Evolutionary conservation across 2,329 filamentous ascomycete genomes (phyloP), one percentile per base, ranked within the genome.

Genomic region (Lomentospora prolificans): DNA sequence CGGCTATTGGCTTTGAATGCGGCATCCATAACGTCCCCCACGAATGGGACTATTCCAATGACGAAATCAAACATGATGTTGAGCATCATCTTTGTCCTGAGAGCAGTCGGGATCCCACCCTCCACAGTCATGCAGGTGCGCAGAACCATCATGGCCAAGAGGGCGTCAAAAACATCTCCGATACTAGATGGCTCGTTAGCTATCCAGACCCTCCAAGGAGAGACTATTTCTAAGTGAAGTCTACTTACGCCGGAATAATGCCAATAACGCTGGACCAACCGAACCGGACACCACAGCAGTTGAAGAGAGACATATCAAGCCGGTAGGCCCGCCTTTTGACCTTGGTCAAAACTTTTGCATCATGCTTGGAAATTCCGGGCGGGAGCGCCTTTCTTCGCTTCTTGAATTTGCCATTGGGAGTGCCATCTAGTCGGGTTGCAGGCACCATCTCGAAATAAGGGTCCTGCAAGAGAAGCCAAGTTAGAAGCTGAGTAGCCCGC

Each of bases 241-340:
- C n/a, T n/a, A 79, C 87, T 77, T 78, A 90, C 81, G 81, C 81
- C 62, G 94, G 94, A 55, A 97, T 70, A 6, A 97, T 67, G 12
- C 86, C 94, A 63, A 97, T 89, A 57, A 96, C 80, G 63, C 86
- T 87, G 53, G 88, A 83, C 90, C 90, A 96, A 55, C 94, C 94
- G 66, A 97, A 91, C 57, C 85, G 82, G 58, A 95, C 79, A 46
- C 90, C 90, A 60, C 87, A 81, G 65, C 89, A 81, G 65, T 81
- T 90, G 74, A 92, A 95, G 4, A 96, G 80, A 56, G 80, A 82
- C 75, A 90, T 87, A 69, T 97, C 94, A 25, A 96, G 81, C 36
- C 83, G 80, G 71, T 96, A 95, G 31, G 94, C 90, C 57, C 87
- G 80, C 63, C 86, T 81, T 70, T 95, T 92, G 63, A 95, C 89